phyloP scores from a whole-genome alignment of 192 early-diverging fungal genomes.

The Coemansia interrupta region DNA sequence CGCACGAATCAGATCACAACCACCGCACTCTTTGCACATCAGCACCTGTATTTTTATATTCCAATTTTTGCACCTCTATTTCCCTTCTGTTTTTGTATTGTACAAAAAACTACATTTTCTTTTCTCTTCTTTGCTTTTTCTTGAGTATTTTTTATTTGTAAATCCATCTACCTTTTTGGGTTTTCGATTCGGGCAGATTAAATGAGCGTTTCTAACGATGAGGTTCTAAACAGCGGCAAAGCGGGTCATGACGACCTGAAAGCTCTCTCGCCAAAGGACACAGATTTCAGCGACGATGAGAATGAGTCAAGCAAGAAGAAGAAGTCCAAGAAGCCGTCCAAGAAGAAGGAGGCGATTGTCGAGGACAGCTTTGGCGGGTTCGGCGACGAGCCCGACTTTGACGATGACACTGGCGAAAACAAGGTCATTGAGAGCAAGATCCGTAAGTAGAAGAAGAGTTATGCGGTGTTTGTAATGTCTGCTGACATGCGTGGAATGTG shows the following conservation, averaged over 20 bases:
- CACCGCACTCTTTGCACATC: not conserved
- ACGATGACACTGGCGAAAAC: conserved; percentile 52
- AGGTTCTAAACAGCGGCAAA: not conserved
- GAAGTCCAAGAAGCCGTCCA: conserved; percentile 9
- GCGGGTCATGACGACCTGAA: not conserved
- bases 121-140: not conserved
- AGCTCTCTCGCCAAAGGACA: conserved; percentile 1
- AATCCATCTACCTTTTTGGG: too few species aligned
- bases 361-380: conserved; percentile 20
- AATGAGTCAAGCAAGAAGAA: not conserved
- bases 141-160: not conserved
- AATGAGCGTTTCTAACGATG: conserved; percentile 5
- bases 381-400: conserved; percentile 52
- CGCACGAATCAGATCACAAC: too few species aligned
- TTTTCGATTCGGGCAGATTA: not conserved
- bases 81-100: not conserved
- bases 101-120: not conserved
- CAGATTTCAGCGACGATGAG: not conserved
- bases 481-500: conserved; percentile 1
- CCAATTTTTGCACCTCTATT: not conserved
- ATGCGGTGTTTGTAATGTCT: not conserved
- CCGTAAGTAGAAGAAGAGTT: conserved; percentile 40
- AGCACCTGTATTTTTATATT: not conserved
- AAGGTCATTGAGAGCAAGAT: conserved; percentile 38
- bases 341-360: conserved; percentile 16